A percentile compares a stretch with the other conserved stretches of the same genome.
phyloP scores from a whole-genome alignment of 768 basidiomycete genomes.

The Cystobasidium ongulense region DNA sequence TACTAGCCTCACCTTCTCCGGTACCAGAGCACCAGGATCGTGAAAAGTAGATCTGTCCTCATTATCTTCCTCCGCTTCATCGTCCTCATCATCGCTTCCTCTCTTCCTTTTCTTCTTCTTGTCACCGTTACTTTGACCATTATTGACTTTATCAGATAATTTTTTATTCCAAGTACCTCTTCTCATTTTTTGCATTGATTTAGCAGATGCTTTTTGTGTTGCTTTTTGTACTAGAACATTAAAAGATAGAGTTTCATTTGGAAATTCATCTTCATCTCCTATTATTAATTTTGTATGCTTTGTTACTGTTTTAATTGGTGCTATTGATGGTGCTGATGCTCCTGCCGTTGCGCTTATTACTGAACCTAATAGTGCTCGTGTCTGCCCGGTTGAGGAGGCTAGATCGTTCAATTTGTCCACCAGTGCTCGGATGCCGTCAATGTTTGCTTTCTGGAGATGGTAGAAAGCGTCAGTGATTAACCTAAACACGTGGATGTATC shows the following conservation, averaged over 20 bases:
- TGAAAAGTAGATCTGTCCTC: conserved; percentile 24
- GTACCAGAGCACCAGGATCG: conserved; percentile 4
- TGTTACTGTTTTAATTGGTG: conserved; percentile 10
- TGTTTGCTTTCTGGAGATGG: background rate
- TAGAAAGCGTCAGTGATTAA: background rate
- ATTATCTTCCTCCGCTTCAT: conserved; percentile 15
- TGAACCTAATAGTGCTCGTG: background rate
- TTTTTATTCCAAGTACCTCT: conserved; percentile 8
- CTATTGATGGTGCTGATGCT: conserved; percentile 16
- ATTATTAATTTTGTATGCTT: conserved; percentile 9
- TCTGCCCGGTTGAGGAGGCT: background rate
- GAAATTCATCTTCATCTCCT: conserved; percentile 18
- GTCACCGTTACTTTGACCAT: background rate
- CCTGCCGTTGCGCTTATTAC: conserved; percentile 5
- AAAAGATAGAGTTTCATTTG: background rate
- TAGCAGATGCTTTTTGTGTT: conserved; percentile 15
- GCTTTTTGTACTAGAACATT: conserved; percentile 24
- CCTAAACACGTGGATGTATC: background rate
- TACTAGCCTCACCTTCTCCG: conserved; percentile 5
- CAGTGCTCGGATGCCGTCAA: background rate
- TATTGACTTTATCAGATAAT: background rate
- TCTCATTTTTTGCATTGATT: conserved; percentile 22
- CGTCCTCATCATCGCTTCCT: conserved; percentile 20
- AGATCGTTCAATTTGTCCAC: background rate
- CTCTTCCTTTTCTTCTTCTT: background rate